Conservation (phyloP, 2,329 filamentous ascomycete species). For the Trichoderma lentiforme region DNA sequence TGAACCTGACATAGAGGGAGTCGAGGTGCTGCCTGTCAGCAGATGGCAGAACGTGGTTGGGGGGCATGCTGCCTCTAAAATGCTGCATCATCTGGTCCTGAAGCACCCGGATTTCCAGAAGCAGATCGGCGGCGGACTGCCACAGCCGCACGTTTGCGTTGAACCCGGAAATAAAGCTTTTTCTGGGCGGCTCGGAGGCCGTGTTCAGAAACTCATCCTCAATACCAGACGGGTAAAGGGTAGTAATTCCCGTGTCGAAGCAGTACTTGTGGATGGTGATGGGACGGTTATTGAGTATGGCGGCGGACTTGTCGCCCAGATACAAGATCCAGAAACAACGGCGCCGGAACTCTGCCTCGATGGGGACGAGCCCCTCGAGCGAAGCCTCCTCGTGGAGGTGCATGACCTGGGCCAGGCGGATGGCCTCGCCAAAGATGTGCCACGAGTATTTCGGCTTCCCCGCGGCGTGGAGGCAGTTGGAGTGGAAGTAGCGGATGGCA, state of each 20-base stretch:
- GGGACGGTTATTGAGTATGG: slow-evolving; percentile 39
- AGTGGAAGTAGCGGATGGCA: slow-evolving; percentile 44
- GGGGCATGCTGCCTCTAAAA: background rate
- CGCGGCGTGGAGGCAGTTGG: slow-evolving; percentile 42
- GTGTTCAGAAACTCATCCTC: slow-evolving; percentile 25
- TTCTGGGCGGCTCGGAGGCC: slow-evolving; percentile 20
- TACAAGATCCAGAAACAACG: slow-evolving; percentile 40
- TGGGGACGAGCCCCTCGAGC: slow-evolving; percentile 31
- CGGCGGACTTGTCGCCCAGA: slow-evolving; percentile 40
- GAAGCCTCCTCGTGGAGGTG: slow-evolving; percentile 41
- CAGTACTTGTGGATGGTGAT: slow-evolving; percentile 44
- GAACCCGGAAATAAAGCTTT: slow-evolving; percentile 38
- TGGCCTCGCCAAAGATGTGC: slow-evolving; percentile 45
- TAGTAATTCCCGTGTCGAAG: slow-evolving; percentile 40
- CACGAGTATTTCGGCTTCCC: slow-evolving; percentile 43
- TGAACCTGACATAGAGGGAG: slow-evolving; percentile 37
- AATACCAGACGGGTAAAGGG: slow-evolving; percentile 32
- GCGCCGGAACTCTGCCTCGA: slow-evolving; percentile 39
- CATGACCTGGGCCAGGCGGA: slow-evolving; percentile 42
- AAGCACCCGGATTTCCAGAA: slow-evolving; percentile 36
- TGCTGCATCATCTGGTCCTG: slow-evolving; percentile 26
- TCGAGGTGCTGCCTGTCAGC: slow-evolving; percentile 34
- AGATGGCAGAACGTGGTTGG: slow-evolving; percentile 19
- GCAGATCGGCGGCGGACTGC: slow-evolving; percentile 39
- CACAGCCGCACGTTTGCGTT: slow-evolving; percentile 41